Base-by-base conservation (phyloP, 495 filamentous ascomycete species). In the Neurospora sp. region DNA sequence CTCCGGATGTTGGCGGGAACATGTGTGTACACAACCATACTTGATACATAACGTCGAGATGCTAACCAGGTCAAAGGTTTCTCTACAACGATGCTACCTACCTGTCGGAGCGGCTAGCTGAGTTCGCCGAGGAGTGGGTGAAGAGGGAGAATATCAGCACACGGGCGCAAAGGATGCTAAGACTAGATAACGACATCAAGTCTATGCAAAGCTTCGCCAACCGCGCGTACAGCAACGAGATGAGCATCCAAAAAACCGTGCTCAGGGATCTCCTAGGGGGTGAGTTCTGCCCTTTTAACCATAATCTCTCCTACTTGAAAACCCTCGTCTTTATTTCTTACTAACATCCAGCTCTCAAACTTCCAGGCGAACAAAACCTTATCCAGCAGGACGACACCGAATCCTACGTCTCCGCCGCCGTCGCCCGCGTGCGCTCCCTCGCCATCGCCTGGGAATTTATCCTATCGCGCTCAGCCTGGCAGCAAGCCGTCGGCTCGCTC, bases 41-140 rank as follows among this genome's bases (percentile, higher is more conserved):
- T 37, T 28, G 31, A 17, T n/a, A 54, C 34, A 19, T 38, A 43
- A 19, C 7, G 17, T 39, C 9, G 4, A 19, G 17, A 11, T 31
- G 70, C 76, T 76, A 77, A 77, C 78, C 38, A 73, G 45, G 0
- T 71, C 39, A 36, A 24, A 90, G 88, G 87, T 93, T 91, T 75
- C 86, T 97, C 59, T 99, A 98, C 81, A 98, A 99, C 77, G 96
- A 99, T 79, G 89, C 92, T 69, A 84, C 88, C 36, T 94, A 93
- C 76, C 86, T 99, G 3, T 87, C 93, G 0, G 90, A 92, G 71
- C 84, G 87, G 39, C 87, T 98, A n/a, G 83, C 85, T n/a, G 82
- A 88, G 15, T 84, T 93, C 62, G 76, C 85, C 0, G 78, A 83
- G 11, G 79, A 89, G n/a, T 88, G 82, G 86, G 85, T 83, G 74